A percentile compares a stretch with the other conserved stretches of the same genome.
Conservation (phyloP, 495 filamentous ascomycete species). For the Talaromyces nanjingensis region DNA sequence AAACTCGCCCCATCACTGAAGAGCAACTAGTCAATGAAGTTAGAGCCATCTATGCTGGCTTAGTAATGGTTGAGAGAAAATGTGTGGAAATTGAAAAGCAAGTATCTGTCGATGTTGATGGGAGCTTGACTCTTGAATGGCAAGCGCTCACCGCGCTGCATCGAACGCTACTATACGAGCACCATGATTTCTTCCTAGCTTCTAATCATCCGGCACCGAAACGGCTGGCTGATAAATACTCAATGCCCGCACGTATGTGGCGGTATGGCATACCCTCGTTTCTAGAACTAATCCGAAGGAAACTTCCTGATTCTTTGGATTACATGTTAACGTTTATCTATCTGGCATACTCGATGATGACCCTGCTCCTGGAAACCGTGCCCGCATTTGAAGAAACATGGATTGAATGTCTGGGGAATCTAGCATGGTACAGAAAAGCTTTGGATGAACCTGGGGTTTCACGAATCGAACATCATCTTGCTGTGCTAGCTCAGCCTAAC, state of each 20-base stretch:
- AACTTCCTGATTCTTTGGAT: constrained; percentile 61
- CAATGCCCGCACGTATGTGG: constrained; percentile 83
- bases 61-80: constrained; percentile 75
- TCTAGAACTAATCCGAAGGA: constrained; percentile 62
- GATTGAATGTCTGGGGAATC: constrained; percentile 83
- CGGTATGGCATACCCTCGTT: constrained; percentile 73
- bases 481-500: too few relatives aligned
- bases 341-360: constrained; percentile 77
- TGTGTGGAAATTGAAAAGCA: constrained; percentile 64
- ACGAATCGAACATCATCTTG: background rate
- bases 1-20: constrained; percentile 63
- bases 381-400: constrained; percentile 73
- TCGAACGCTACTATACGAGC: constrained; percentile 64
- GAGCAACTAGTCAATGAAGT: constrained; percentile 53
- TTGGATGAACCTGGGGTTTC: constrained; percentile 39
- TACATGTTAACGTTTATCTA: constrained; percentile 80
- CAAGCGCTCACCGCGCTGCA: constrained; percentile 69
- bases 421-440: constrained; percentile 69
- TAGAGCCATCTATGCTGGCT: constrained; percentile 67
- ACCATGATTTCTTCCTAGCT: constrained; percentile 76
- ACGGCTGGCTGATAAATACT: constrained; percentile 58
- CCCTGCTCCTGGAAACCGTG: constrained; percentile 68
- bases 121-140: constrained; percentile 49
- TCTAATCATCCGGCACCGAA: constrained; percentile 58
- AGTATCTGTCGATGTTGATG: constrained; percentile 33